Evolutionary conservation across 306 rosid species (phyloP).

Genomic region (Clitoria ternatea): DNA sequence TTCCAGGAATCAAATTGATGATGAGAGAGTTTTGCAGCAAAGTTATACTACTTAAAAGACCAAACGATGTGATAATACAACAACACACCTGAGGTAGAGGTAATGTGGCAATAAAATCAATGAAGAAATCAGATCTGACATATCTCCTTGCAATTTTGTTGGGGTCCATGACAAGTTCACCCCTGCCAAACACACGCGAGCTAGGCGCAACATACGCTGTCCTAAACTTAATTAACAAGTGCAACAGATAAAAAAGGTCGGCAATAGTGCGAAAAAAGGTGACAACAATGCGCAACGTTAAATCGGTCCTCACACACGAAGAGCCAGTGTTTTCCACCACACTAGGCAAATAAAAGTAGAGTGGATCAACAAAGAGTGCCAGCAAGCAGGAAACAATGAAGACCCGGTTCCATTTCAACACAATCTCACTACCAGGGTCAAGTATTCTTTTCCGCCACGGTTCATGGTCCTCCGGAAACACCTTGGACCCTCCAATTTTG

Average conservation of each 20-base stretch:
- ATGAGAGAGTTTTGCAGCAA: not conserved
- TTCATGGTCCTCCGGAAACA: slow-evolving; percentile 68
- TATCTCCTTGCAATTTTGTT: slow-evolving; percentile 80
- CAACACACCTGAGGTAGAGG: slow-evolving; percentile 90
- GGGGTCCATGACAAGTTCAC: slow-evolving; percentile 97
- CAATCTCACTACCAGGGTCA: slow-evolving; percentile 87
- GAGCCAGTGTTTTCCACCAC: slow-evolving; percentile 33
- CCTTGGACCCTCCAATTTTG: slow-evolving; percentile 54
- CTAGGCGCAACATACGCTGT: slow-evolving; percentile 94
- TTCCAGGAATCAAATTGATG: slow-evolving; percentile 2
- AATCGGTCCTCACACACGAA: slow-evolving; percentile 73
- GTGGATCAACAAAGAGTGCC: slow-evolving; percentile 77
- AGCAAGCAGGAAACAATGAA: slow-evolving; percentile 82
- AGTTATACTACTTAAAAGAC: not conserved
- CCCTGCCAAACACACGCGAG: slow-evolving; percentile 94
- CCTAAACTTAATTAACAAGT: slow-evolving; percentile 82
- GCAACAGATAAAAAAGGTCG: slow-evolving; percentile 79
- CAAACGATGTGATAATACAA: not conserved
- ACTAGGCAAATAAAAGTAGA: slow-evolving; percentile 81
- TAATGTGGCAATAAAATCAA: slow-evolving; percentile 84
- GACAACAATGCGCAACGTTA: slow-evolving; percentile 62
- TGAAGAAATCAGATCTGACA: slow-evolving; percentile 85
- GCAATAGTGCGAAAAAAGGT: slow-evolving; percentile 86
- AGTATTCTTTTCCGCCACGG: slow-evolving; percentile 80
- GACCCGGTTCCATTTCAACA: slow-evolving; percentile 87